Conservation (phyloP, 2,329 filamentous ascomycete species). For the Neopestalotiopsis clavispora region DNA sequence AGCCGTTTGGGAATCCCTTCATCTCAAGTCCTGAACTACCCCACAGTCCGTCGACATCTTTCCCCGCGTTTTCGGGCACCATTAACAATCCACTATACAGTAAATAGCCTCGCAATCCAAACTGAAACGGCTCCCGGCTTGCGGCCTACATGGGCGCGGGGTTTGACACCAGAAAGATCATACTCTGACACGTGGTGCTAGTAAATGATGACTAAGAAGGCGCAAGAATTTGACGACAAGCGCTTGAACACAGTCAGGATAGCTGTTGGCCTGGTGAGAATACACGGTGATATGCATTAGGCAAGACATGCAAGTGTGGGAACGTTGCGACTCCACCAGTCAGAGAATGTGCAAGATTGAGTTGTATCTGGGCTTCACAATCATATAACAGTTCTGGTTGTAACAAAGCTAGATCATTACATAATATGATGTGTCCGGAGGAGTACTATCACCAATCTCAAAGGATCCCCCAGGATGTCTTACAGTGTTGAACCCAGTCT, state of each 20-base stretch:
- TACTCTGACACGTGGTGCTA: not conserved
- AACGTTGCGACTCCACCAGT: too few species aligned
- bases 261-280: not conserved
- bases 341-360: not conserved
- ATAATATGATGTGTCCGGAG: not conserved
- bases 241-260: not conserved
- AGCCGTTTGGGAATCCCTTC: not conserved
- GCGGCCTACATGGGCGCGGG: not conserved
- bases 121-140: not conserved
- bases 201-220: not conserved
- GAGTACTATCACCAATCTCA: not conserved
- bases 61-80: not conserved
- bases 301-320: not conserved
- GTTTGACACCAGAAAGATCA: not conserved
- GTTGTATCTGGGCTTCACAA: not conserved
- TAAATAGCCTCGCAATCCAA: not conserved
- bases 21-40: not conserved
- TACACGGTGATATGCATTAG: not conserved
- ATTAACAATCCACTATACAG: not conserved
- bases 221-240: not conserved
- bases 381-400: not conserved
- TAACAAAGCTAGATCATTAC: not conserved
- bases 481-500: not conserved
- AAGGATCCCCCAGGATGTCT: not conserved
- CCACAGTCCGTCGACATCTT: not conserved